These are phyloP conservation scores for Nicotiana undulata DNA, from an alignment of 257 asterid species.

Conservation along the genomic window DNA sequence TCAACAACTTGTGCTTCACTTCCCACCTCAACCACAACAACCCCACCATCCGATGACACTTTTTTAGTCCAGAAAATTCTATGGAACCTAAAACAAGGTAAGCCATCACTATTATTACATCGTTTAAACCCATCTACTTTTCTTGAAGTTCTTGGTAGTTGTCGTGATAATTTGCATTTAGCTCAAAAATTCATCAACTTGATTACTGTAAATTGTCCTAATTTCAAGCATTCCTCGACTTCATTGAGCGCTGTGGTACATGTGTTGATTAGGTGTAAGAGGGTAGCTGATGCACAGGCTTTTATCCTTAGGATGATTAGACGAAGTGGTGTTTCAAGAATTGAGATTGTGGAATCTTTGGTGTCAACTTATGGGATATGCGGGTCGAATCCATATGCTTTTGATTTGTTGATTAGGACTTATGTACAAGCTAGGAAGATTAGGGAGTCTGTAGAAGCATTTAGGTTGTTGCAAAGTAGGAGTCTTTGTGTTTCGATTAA, in stretches of 20 bases:
- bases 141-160: conserved; percentile 38
- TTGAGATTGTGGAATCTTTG: conserved; percentile 48
- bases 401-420: conserved; percentile 60
- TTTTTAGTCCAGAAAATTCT: conserved; percentile 49
- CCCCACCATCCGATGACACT: conserved; percentile 14
- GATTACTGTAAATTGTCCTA: conserved; percentile 35
- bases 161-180: conserved; percentile 34
- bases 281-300: conserved; percentile 63
- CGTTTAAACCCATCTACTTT: conserved; percentile 44
- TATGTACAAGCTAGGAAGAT: conserved; percentile 84
- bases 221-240: conserved; percentile 50
- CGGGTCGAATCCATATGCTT: conserved; percentile 41
- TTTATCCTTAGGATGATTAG: conserved; percentile 65
- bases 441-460: conserved; percentile 69
- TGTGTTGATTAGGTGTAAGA: conserved; percentile 39
- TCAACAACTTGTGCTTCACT: neutral
- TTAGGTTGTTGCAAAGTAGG: conserved; percentile 29
- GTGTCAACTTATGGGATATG: conserved; percentile 29
- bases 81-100: conserved; percentile 57
- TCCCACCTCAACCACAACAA: neutral
- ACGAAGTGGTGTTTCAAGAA: conserved; percentile 53
- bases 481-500: conserved; percentile 44
- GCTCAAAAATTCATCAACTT: conserved; percentile 49
- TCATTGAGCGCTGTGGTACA: conserved; percentile 60
- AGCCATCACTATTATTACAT: conserved; percentile 23